phyloP scores from a whole-genome alignment of 2,329 filamentous ascomycete genomes.

The Parastagonospora nodorum region DNA sequence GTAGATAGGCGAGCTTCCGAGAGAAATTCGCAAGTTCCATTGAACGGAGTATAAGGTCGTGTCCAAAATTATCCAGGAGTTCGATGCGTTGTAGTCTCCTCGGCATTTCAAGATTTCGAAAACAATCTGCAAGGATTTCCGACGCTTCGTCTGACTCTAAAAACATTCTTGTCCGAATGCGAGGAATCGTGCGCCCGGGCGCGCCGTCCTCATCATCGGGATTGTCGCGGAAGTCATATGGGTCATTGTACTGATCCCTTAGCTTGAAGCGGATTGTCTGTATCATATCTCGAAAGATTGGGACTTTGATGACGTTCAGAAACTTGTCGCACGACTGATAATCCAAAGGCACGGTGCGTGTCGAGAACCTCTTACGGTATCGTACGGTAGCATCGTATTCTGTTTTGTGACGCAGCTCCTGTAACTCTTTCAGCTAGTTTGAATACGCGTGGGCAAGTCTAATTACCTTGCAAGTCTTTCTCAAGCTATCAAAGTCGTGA shows the following conservation, averaged over 20 bases:
- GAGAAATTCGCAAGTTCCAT: not conserved
- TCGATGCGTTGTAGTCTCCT: not conserved
- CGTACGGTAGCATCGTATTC: not conserved
- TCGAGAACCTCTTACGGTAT: not conserved
- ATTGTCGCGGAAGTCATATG: not conserved
- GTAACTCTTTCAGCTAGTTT: not conserved
- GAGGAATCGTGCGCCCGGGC: too few relatives aligned
- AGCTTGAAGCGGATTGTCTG: not conserved
- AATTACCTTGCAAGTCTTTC: not conserved
- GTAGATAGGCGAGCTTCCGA: not conserved
- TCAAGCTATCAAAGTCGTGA: not conserved
- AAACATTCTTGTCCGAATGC: not conserved
- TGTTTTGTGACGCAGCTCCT: slow-evolving; percentile 1
- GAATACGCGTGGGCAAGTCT: not conserved
- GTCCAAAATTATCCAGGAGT: not conserved
- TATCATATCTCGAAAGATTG: not conserved
- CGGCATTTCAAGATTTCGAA: not conserved
- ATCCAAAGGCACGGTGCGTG: not conserved
- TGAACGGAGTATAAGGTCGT: not conserved
- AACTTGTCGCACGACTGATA: not conserved
- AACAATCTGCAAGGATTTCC: not conserved
- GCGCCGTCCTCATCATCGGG: not conserved
- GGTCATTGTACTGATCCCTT: too few relatives aligned
- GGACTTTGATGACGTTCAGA: not conserved
- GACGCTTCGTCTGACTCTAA: not conserved